Evolutionary conservation across 2,329 filamentous ascomycete species (phyloP), one percentile per base, ranked within the genome.

Genomic region (Fusarium sp.): DNA sequence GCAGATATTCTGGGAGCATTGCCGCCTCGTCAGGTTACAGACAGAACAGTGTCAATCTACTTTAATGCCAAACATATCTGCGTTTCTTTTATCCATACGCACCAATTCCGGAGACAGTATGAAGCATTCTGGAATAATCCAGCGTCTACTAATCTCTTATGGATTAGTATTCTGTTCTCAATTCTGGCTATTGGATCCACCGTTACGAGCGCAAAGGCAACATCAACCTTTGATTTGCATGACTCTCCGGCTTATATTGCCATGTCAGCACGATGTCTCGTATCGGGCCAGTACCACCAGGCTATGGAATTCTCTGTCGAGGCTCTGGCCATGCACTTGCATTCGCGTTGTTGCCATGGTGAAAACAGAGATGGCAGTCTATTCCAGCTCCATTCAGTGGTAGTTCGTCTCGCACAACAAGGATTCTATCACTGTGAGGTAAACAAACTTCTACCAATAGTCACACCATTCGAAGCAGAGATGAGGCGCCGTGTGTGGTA

Each of bases 131-230:
- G 67, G 67, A 14, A 45, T 1, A 13, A 22, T 5, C 42, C 58
- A 3, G 17, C 17, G 6, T 28, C 49, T 19, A 17, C 19, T 0
- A 38, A 46, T 14, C 15, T 58, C 2, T 34, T 70, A 1, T 70
- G 67, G 67, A 7, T 61, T 17, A 70, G 67, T n/a, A 56, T 67
- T 1, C 2, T 70, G 7, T 67, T 70, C n/a, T 70, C 67, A 2
- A 21, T 57, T 8, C n/a, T 69, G 1, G 14, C 57, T 1, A 53
- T 50, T n/a, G 57, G 62, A 11, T 14, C 22, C 34, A 19, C 31
- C n/a, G 36, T 69, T 5, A 4, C 49, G 4, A 26, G n/a, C 1
- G n/a, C 28, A 9, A 40, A 17, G 1, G 17, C 1, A 9, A 4
- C 22, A 28, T 6, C n/a, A 4, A 1, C 24, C 9, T 26, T 28